These are phyloP conservation scores for Aegle marmelos DNA, from an alignment of 345 rosid genomes.

Conservation along the genomic window DNA sequence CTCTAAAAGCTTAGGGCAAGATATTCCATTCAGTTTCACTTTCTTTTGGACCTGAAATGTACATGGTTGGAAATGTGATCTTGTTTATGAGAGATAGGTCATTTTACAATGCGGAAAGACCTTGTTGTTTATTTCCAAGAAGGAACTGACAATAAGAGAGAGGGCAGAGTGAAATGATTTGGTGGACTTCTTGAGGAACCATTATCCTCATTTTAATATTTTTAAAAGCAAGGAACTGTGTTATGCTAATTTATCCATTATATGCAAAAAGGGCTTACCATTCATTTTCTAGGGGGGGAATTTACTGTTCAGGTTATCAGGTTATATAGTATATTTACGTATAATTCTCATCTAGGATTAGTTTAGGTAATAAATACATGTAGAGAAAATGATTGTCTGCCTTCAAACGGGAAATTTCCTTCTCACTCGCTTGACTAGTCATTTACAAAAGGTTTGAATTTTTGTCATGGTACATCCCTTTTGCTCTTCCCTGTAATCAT, in stretches of 20 bases:
- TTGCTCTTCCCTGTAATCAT: background rate
- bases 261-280: background rate
- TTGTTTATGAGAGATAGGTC: background rate
- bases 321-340: no score
- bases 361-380: no score
- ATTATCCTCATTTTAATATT: no score
- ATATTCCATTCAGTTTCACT: background rate
- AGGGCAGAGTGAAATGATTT: background rate
- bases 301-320: no score
- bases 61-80: background rate
- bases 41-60: background rate
- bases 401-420: background rate
- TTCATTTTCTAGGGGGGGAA: no score
- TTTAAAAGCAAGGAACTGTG: background rate
- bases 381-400: background rate
- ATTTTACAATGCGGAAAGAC: background rate
- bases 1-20: background rate
- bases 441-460: background rate
- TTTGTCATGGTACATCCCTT: background rate
- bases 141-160: background rate
- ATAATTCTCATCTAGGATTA: no score
- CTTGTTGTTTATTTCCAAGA: background rate
- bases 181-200: background rate
- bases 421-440: background rate
- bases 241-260: background rate